A percentile compares a stretch with the other conserved stretches of the same genome.
These are phyloP conservation scores for Myxozyma lipomycoides DNA, from an alignment of 805 yeast species.

Conservation along the genomic window DNA sequence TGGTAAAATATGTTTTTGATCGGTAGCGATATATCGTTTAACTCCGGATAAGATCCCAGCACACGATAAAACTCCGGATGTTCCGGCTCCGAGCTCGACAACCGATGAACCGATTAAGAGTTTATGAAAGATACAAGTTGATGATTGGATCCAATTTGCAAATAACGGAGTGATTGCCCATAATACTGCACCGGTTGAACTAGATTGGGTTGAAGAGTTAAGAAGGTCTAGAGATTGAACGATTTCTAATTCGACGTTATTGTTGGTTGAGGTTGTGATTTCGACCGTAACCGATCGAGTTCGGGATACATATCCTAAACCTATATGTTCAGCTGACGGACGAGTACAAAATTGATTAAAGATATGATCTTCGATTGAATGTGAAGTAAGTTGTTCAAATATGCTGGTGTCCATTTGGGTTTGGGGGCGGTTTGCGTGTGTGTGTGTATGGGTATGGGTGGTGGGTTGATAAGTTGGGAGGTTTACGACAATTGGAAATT, in stretches of 20 bases:
- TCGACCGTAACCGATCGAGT: too few relatives aligned
- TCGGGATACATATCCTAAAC: conserved; percentile 21
- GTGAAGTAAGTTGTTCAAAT: too few relatives aligned
- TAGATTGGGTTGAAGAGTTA: conserved; percentile 37
- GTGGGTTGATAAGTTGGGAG: too few relatives aligned
- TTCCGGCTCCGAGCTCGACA: conserved; percentile 63
- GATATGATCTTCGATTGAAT: conserved; percentile 16
- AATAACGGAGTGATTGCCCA: conserved; percentile 54
- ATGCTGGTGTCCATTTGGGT: too few relatives aligned
- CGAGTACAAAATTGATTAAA: conserved; percentile 8
- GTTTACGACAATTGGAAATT: too few relatives aligned
- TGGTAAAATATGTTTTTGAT: conserved; percentile 53
- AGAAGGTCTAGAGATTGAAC: conserved; percentile 39
- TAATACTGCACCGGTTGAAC: conserved; percentile 61
- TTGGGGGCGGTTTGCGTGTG: too few relatives aligned
- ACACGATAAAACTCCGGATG: conserved; percentile 50
- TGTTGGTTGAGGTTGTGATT: background rate
- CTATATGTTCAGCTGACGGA: conserved; percentile 7
- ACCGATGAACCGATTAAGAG: conserved; percentile 33
- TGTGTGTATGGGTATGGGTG: too few relatives aligned
- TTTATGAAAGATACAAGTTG: conserved; percentile 12
- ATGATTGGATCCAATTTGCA: conserved; percentile 50
- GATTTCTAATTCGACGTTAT: conserved; percentile 28
- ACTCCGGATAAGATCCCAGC: conserved; percentile 14
- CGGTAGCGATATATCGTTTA: conserved; percentile 50